phyloP scores from a whole-genome alignment of 441 rosid genomes.

The Lepidium campestre region DNA sequence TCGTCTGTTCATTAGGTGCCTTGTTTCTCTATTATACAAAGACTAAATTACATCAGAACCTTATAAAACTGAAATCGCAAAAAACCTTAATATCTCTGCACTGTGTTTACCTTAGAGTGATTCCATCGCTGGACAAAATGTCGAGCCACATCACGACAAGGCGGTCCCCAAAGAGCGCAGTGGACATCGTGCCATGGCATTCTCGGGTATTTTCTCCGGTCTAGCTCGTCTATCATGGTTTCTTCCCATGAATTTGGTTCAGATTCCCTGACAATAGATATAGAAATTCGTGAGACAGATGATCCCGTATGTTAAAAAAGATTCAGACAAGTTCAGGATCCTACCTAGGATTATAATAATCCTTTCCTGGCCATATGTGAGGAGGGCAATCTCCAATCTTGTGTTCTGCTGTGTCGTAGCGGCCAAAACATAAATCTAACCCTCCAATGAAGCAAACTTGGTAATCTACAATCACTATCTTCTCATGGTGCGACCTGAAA shows the following conservation, averaged over 20 bases:
- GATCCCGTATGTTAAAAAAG: background rate
- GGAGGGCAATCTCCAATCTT: conserved; percentile 56
- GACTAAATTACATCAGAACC: background rate
- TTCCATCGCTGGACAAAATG: conserved; percentile 83
- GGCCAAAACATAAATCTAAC: conserved; percentile 67
- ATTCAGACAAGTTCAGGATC: conserved; percentile 4
- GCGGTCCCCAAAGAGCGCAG: conserved; percentile 79
- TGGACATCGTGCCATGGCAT: conserved; percentile 93
- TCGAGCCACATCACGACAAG: conserved; percentile 68
- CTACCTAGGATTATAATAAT: conserved; percentile 75
- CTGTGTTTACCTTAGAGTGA: conserved; percentile 56
- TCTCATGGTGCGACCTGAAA: conserved; percentile 78
- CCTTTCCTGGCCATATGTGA: conserved; percentile 65
- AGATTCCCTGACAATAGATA: conserved; percentile 44
- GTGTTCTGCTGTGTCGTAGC: conserved; percentile 63
- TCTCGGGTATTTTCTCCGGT: conserved; percentile 58
- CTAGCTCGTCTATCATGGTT: conserved; percentile 62
- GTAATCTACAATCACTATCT: conserved; percentile 63
- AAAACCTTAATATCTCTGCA: background rate
- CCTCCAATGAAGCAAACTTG: conserved; percentile 70
- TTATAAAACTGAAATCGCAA: background rate
- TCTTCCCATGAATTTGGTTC: conserved; percentile 87
- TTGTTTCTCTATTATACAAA: conserved; percentile 49
- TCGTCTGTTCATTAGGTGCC: conserved; percentile 60
- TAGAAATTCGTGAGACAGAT: background rate